phyloP scores from a whole-genome alignment of 805 yeast genomes.

The Gaillardinia entomophila region DNA sequence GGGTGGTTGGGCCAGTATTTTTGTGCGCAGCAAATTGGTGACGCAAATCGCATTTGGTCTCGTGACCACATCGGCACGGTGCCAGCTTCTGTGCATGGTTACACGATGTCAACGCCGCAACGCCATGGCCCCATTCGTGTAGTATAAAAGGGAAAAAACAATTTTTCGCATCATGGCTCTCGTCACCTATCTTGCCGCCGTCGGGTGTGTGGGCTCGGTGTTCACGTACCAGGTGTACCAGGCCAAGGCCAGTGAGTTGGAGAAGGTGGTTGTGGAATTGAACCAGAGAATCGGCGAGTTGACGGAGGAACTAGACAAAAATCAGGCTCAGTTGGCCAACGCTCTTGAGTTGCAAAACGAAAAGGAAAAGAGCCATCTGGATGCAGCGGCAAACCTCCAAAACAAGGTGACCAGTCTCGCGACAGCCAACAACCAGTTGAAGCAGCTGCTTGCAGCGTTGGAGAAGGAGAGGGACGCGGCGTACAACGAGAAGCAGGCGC shows the following conservation, averaged over 20 bases:
- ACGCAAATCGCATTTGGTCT: background rate
- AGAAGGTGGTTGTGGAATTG: slow-evolving; percentile 5
- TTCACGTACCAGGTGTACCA: slow-evolving; percentile 14
- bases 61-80: slow-evolving; percentile 39
- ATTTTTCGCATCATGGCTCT: slow-evolving; percentile 7
- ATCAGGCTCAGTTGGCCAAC: too few relatives aligned
- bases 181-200: slow-evolving; percentile 11
- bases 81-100: too few relatives aligned
- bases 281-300: slow-evolving; percentile 3
- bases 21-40: background rate
- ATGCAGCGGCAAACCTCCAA: slow-evolving; percentile 1
- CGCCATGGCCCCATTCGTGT: too few relatives aligned
- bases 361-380: background rate
- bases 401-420: background rate
- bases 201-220: slow-evolving; percentile 15
- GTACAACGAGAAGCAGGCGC: background rate
- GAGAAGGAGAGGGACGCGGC: slow-evolving; percentile 1
- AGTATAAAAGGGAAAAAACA: too few relatives aligned
- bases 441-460: slow-evolving; percentile 2
- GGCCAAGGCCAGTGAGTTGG: slow-evolving; percentile 10
- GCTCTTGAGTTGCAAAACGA: slow-evolving; percentile 2
- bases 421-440: slow-evolving; percentile 2
- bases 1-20: too few relatives aligned
- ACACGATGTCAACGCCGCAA: too few relatives aligned
- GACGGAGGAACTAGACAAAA: slow-evolving; percentile 4